Evolutionary conservation across 2,329 filamentous ascomycete genomes (phyloP).

Genomic region (Trichophaea hybrida): DNA sequence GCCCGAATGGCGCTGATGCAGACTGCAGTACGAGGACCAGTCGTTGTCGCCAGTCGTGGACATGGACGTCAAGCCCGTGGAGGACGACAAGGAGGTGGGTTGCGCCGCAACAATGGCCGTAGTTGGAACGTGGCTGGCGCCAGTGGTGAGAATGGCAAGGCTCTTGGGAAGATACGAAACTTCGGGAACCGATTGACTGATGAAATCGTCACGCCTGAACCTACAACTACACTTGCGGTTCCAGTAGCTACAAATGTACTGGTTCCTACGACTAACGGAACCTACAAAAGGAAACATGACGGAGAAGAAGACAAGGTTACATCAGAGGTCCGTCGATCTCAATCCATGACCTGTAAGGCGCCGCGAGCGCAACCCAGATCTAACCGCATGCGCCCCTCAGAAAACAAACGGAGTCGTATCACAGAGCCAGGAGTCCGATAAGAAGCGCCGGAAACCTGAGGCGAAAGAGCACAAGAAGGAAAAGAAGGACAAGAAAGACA

Average conservation of each 20-base stretch:
- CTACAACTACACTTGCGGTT: neutral
- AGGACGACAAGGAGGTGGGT: neutral
- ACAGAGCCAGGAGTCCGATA: neutral
- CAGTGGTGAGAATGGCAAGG: neutral
- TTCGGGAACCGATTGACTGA: neutral
- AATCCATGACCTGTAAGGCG: neutral
- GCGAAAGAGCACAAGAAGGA: conserved; percentile 36
- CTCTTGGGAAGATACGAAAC: neutral
- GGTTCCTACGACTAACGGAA: neutral
- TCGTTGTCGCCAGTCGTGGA: neutral
- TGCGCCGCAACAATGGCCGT: neutral
- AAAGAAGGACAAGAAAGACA: conserved; percentile 27
- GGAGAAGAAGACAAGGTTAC: neutral
- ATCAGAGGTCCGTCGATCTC: neutral
- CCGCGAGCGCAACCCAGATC: neutral
- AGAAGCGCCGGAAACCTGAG: neutral
- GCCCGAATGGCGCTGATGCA: conserved; percentile 1
- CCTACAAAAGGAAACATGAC: neutral
- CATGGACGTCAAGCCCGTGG: neutral
- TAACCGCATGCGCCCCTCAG: neutral
- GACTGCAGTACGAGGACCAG: neutral
- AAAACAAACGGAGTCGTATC: neutral
- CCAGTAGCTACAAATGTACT: too few species aligned
- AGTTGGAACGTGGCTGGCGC: neutral
- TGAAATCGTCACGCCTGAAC: neutral